Evolutionary conservation across 345 rosid species (phyloP), one percentile per base, ranked within the genome.

Genomic region (Moricandia moricandioides): DNA sequence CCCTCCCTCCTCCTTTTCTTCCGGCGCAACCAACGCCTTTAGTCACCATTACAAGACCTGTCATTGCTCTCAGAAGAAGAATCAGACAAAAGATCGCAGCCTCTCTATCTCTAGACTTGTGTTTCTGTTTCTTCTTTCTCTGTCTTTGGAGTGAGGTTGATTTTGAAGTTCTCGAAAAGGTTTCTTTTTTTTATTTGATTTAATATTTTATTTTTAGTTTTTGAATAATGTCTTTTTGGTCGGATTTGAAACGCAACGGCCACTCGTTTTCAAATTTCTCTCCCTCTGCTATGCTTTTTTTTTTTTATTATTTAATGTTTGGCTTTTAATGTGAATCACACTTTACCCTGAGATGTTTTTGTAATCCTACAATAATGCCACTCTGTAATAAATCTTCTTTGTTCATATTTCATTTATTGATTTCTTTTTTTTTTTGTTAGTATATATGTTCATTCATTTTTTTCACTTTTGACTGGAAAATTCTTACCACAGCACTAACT

Each of bases 41-140:
- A 6, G 92, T 84, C 84, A 91, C 87, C 97, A 88, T 91, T 60
- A 91, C 92, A 0, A 88, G 78, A n/a, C 98, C 94, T n/a, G 96
- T 82, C 98, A 91, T 93, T 30, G 58, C 61, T 66, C 16, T 21
- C 24, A 21, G 24, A 21, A 21, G 24, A 21, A 21, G 24, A 4
- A 37, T 14, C 35, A 14, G 16, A 64, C 30, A 55, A 56, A 72
- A 51, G 61, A 30, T 45, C 56, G 34, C 64, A 17, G 78, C 13
- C 37, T 62, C 62, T 62, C 14, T 52, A 39, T 72, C 70, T 66
- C 43, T 17, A 49, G 39, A 14, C 62, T 55, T 65, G 56, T 55
- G 62, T 39, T 62, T 62, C 74, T 40, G 55, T 43, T 57, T 57
- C 71, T 56, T 65, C 79, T 66, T 80, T 65, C 65, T 71, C 35